phyloP scores from a whole-genome alignment of 179 eudicot genomes.

The Dionaea muscipula region DNA sequence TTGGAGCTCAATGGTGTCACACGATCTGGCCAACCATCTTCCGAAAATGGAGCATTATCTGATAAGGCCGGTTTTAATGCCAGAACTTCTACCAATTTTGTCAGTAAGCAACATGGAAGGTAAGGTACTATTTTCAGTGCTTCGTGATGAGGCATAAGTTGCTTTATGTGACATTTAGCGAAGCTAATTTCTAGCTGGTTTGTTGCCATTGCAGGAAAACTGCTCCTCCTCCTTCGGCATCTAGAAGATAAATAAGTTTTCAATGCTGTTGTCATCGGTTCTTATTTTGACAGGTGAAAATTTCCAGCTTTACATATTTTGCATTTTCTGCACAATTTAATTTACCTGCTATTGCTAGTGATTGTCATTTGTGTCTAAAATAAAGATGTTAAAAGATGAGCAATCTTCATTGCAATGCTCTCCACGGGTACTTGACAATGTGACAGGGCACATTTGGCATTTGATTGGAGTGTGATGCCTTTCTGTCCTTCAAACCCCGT shows the following conservation, averaged over 20 bases:
- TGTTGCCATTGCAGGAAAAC: slow-evolving; percentile 25
- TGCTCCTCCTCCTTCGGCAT: slow-evolving; percentile 19
- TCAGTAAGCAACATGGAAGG: slow-evolving; percentile 66
- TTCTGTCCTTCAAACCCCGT: no score
- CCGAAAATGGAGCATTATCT: slow-evolving; percentile 38
- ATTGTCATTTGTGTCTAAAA: no score
- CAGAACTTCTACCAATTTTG: slow-evolving; percentile 34
- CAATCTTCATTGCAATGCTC: no score
- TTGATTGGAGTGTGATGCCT: no score
- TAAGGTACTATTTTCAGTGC: slow-evolving; percentile 39
- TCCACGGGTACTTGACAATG: no score
- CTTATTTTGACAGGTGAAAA: no score
- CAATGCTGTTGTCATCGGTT: no score
- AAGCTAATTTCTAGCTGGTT: not conserved
- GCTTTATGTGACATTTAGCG: not conserved
- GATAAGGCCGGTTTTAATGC: slow-evolving; percentile 40
- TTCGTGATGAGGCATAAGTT: not conserved
- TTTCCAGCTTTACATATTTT: no score
- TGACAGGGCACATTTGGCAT: no score
- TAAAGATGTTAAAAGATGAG: no score
- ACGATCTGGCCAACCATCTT: slow-evolving; percentile 25
- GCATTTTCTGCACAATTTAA: no score
- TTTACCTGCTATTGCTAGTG: no score
- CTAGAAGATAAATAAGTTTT: slow-evolving; percentile 49
- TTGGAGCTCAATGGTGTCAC: slow-evolving; percentile 33